These are phyloP conservation scores for Antarctomyces pellizariae DNA, from an alignment of 495 filamentous ascomycete genomes.

Conservation along the genomic window DNA sequence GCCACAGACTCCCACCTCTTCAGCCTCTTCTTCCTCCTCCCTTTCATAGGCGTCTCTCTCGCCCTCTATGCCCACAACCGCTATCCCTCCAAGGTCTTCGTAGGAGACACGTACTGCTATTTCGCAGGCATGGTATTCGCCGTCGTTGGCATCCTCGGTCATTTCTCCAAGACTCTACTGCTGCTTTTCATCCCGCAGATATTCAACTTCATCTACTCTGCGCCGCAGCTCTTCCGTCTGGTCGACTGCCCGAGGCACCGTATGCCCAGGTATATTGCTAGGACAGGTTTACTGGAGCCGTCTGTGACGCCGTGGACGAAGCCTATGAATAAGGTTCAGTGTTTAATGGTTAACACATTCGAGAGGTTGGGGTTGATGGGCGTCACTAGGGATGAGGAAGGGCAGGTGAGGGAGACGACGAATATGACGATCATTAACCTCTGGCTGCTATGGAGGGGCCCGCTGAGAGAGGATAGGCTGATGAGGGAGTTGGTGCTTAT, in stretches of 20 bases:
- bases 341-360: conserved; percentile 33
- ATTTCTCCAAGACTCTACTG: conserved; percentile 93
- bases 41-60: conserved; percentile 76
- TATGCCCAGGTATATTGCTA: conserved; percentile 64
- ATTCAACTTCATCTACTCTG: conserved; percentile 87
- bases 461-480: conserved; percentile 66
- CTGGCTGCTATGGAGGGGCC: conserved; percentile 90
- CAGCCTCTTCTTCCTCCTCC: conserved; percentile 80
- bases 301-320: conserved; percentile 58
- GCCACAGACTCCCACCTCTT: conserved; percentile 91
- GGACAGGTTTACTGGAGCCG: conserved; percentile 62
- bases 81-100: conserved; percentile 89
- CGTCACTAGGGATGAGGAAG: conserved; percentile 37
- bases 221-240: conserved; percentile 69
- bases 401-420: conserved; percentile 52
- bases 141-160: conserved; percentile 83
- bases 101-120: conserved; percentile 98
- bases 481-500: conserved; percentile 50
- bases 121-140: conserved; percentile 98
- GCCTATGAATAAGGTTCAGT: conserved; percentile 43
- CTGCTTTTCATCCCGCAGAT: conserved; percentile 83
- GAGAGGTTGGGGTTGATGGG: conserved; percentile 37
- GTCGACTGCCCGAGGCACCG: conserved; percentile 86
- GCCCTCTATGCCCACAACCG: conserved; percentile 83
- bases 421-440: conserved; percentile 88